Conservation (phyloP, 2,329 filamentous ascomycete species). For the Microsporum ferrugineum region DNA sequence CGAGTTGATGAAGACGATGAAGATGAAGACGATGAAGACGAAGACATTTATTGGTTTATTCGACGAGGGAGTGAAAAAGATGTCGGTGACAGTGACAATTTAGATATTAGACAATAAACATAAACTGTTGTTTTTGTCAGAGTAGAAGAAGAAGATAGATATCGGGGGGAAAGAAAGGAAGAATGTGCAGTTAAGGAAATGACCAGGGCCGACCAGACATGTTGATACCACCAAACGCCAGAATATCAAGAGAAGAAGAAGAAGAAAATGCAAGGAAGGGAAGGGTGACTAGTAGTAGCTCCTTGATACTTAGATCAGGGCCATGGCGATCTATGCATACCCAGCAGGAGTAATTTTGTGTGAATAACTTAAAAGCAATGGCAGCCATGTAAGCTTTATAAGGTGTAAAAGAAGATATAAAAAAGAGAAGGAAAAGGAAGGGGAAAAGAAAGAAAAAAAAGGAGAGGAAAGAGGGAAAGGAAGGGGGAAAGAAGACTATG, state of each 20-base stretch:
- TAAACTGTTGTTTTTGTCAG: neutral
- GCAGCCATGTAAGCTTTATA: neutral
- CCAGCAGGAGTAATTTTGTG: neutral
- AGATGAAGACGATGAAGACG: neutral
- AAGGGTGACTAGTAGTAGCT: neutral
- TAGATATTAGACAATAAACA: constrained; percentile 1
- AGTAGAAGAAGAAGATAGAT: neutral
- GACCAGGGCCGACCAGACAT: neutral
- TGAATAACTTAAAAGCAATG: neutral
- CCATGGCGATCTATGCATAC: neutral
- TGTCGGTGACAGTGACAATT: neutral
- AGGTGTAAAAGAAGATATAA: neutral
- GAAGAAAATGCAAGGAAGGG: neutral
- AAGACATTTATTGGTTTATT: neutral
- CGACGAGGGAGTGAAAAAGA: neutral
- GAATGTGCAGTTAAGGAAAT: neutral
- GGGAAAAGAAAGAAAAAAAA: neutral
- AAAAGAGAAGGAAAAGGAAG: neutral
- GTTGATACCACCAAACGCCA: neutral
- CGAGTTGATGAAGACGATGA: neutral
- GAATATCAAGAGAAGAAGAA: neutral
- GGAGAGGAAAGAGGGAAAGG: neutral
- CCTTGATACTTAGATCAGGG: neutral
- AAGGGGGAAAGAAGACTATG: neutral
- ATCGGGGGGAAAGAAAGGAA: neutral